These are phyloP conservation scores for Hymenoscyphus albidus DNA, from an alignment of 2,329 filamentous ascomycete genomes.

Conservation along the genomic window DNA sequence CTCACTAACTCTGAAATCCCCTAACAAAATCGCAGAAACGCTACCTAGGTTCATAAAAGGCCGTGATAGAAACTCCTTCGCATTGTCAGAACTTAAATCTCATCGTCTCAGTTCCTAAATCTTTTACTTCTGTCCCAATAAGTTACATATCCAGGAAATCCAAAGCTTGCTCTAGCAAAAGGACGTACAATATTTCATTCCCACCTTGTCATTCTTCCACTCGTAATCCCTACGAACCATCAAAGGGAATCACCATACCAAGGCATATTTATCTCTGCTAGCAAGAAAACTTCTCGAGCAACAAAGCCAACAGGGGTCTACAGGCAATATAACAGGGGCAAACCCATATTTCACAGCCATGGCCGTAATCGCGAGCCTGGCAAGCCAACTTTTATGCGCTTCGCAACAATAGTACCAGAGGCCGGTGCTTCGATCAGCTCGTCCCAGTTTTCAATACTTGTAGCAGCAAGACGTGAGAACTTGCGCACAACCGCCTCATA, in stretches of 20 bases:
- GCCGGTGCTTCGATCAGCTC: slow-evolving; percentile 14
- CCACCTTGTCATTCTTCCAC: not conserved
- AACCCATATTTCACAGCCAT: slow-evolving; percentile 11
- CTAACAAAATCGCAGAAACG: too few relatives aligned
- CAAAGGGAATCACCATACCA: not conserved
- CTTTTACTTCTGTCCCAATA: too few relatives aligned
- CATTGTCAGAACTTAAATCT: too few relatives aligned
- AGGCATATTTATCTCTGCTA: not conserved
- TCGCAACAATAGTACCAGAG: not conserved
- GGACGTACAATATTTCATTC: not conserved
- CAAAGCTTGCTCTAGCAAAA: too few relatives aligned
- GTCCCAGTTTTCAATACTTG: slow-evolving; percentile 20
- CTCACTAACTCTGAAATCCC: too few relatives aligned
- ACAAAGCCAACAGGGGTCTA: slow-evolving; percentile 13
- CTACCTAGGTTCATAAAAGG: too few relatives aligned
- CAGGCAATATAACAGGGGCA: slow-evolving; percentile 6
- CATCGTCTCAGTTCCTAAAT: too few relatives aligned
- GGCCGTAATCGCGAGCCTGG: slow-evolving; percentile 16
- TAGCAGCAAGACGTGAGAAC: not conserved
- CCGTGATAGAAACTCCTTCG: too few relatives aligned
- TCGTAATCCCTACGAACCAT: not conserved
- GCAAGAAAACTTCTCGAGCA: not conserved
- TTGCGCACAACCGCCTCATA: not conserved
- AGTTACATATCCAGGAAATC: too few relatives aligned
- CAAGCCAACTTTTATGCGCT: slow-evolving; percentile 18